Evolutionary conservation across 371 early-diverging fungal species (phyloP).

Genomic region (Phascolomyces articulosus): DNA sequence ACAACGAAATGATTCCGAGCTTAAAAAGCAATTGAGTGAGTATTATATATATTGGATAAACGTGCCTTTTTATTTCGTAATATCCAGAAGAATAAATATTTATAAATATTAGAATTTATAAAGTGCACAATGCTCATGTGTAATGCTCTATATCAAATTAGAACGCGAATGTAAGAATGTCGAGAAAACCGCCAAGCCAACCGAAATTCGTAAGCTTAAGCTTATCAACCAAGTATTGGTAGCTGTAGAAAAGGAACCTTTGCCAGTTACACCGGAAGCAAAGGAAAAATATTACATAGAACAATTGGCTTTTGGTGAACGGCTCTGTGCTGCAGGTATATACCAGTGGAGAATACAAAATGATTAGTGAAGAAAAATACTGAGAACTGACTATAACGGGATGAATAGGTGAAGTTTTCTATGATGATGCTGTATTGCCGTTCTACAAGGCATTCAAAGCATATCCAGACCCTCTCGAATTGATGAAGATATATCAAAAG

Average conservation of each 20-base stretch:
- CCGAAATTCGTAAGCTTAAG: slow-evolving; percentile 44
- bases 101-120: too few relatives aligned
- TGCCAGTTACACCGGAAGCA: slow-evolving; percentile 74
- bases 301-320: slow-evolving; percentile 87
- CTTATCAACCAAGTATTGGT: slow-evolving; percentile 54
- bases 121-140: too few relatives aligned
- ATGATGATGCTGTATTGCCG: slow-evolving; percentile 81
- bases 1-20: slow-evolving; percentile 38
- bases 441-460: slow-evolving; percentile 92
- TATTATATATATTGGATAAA: not conserved
- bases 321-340: slow-evolving; percentile 71
- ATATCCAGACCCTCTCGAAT: slow-evolving; percentile 92
- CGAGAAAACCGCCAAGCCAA: slow-evolving; percentile 55
- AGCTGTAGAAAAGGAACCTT: slow-evolving; percentile 58
- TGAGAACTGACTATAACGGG: too few relatives aligned
- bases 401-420: slow-evolving; percentile 76
- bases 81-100: too few relatives aligned
- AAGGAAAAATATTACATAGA: slow-evolving; percentile 89
- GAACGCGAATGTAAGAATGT: slow-evolving; percentile 45
- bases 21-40: slow-evolving; percentile 42
- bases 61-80: too few relatives aligned
- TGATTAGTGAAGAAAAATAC: too few relatives aligned
- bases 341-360: not conserved
- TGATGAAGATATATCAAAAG: slow-evolving; percentile 91
- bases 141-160: too few relatives aligned